Evolutionary conservation across 2,329 filamentous ascomycete genomes (phyloP).

Genomic region (Apiospora kogelbergensis): DNA sequence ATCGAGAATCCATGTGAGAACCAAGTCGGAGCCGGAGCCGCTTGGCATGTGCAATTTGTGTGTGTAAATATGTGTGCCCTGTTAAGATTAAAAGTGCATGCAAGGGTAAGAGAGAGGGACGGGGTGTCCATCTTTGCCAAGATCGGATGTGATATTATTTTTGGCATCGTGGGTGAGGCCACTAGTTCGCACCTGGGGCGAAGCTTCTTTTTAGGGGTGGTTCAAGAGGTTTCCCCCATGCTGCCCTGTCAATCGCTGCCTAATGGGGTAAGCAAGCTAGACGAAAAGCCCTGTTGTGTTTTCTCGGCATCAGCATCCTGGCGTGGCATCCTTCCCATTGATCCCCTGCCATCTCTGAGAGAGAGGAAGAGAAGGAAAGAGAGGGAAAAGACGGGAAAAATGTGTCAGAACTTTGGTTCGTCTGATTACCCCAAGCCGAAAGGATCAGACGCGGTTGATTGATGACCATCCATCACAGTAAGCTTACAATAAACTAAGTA

Average conservation of each 20-base stretch:
- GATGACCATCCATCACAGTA: neutral
- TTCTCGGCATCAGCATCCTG: neutral
- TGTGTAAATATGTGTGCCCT: neutral
- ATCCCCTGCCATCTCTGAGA: neutral
- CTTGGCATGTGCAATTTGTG: neutral
- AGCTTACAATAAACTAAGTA: neutral
- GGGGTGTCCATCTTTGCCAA: neutral
- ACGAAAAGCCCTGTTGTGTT: neutral
- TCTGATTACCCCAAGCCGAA: neutral
- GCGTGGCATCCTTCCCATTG: neutral
- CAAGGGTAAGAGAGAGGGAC: neutral
- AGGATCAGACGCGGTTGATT: neutral
- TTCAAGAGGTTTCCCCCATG: neutral
- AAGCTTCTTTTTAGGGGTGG: neutral
- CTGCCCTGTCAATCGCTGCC: neutral
- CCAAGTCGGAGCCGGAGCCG: neutral
- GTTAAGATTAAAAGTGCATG: neutral
- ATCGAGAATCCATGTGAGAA: neutral
- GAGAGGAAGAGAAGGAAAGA: neutral
- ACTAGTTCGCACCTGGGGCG: neutral
- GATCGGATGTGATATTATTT: neutral
- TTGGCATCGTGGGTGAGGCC: neutral
- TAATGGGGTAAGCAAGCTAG: neutral
- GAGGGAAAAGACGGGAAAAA: neutral
- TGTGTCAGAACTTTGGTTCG: neutral